These are phyloP conservation scores for Lotus japonicus DNA, from an alignment of 306 rosid species.

Conservation along the genomic window DNA sequence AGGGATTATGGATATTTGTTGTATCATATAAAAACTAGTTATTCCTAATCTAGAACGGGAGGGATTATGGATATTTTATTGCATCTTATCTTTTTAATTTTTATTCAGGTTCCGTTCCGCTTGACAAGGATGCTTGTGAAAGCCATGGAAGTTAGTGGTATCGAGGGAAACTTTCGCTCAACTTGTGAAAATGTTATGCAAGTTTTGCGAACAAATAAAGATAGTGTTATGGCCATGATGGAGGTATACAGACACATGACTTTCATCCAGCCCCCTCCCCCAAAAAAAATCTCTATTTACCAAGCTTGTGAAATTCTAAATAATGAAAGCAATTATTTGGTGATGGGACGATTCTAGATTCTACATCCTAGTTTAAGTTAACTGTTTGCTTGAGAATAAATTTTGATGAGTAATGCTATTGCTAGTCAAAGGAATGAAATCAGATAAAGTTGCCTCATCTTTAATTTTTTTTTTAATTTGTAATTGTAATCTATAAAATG, in stretches of 20 bases:
- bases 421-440: not conserved
- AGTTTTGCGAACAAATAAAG: slow-evolving; percentile 78
- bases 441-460: not conserved
- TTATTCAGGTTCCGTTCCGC: slow-evolving; percentile 84
- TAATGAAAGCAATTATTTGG: too few relatives aligned
- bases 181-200: slow-evolving; percentile 97
- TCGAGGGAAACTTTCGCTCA: slow-evolving; percentile 97
- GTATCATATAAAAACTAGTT: slow-evolving; percentile 14
- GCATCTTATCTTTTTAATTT: slow-evolving; percentile 16
- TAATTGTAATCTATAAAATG: not conserved
- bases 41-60: not conserved
- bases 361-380: not conserved
- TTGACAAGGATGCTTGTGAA: slow-evolving; percentile 99
- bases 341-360: not conserved
- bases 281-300: too few relatives aligned
- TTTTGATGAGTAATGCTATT: not conserved
- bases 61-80: slow-evolving; percentile 1
- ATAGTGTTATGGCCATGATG: slow-evolving; percentile 99
- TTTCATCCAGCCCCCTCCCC: not conserved
- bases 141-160: slow-evolving; percentile 99
- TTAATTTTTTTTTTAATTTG: not conserved
- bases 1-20: not conserved
- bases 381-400: too few relatives aligned
- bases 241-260: slow-evolving; percentile 51
- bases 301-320: not conserved